phyloP scores from a whole-genome alignment of 176 grass and related monocot species.

The Carex myosuroides region DNA sequence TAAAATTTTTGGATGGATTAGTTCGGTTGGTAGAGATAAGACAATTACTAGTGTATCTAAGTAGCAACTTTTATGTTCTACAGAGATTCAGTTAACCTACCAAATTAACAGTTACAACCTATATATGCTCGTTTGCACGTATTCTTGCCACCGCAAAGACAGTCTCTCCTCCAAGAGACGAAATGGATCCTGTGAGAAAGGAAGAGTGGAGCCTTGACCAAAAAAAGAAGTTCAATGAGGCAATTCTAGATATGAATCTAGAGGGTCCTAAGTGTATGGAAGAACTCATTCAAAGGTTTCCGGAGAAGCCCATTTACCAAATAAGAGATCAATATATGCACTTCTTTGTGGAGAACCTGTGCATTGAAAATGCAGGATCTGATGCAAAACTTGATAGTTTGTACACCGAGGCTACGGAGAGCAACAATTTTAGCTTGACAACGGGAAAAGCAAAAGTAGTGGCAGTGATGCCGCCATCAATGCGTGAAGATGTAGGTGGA shows the following conservation, averaged over 20 bases:
- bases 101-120: not conserved
- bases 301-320: slow-evolving; percentile 27
- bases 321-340: slow-evolving; percentile 20
- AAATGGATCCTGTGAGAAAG: slow-evolving; percentile 12
- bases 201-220: slow-evolving; percentile 29
- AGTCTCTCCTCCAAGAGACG: not conserved
- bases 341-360: slow-evolving; percentile 6
- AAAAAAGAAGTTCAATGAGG: slow-evolving; percentile 24
- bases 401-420: not conserved
- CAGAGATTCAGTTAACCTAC: not conserved
- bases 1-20: not conserved
- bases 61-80: not conserved
- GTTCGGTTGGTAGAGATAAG: slow-evolving; percentile 1
- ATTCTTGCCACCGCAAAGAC: not conserved
- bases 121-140: not conserved
- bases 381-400: not conserved
- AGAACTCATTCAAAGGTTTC: not conserved
- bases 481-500: not conserved
- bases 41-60: slow-evolving; percentile 6
- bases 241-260: slow-evolving; percentile 9
- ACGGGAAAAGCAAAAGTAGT: not conserved
- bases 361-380: not conserved
- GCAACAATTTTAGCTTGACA: slow-evolving; percentile 2
- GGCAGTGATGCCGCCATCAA: not conserved
- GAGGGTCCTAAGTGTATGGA: not conserved